Base-by-base conservation (phyloP, 768 basidiomycete genomes). In the Phlebiopsis flavidoalba region DNA sequence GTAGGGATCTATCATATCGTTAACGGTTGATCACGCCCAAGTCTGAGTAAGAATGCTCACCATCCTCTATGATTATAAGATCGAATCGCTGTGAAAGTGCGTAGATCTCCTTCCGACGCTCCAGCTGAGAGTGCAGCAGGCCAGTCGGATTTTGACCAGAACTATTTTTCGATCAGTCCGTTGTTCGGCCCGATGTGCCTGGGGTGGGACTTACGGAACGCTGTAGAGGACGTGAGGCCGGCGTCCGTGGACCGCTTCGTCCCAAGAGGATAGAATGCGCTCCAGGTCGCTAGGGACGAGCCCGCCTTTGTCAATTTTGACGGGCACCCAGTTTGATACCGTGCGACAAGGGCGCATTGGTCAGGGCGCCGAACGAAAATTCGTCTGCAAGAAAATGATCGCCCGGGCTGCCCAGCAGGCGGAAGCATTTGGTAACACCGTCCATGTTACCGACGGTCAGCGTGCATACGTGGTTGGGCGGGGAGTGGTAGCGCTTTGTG, bases 141-240 rank as follows among this genome's bases (percentile, higher is more conserved):
- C 0, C 80, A 80, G 80, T 80, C 0, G 82, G 82, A 63, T 83
- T 83, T 69, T 83, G 76, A 5, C 74, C 75, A 57, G 68, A 71
- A 4, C 67, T 70, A 59, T 4, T 33, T 63, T 67, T 60, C 47
- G 64, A 55, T 26, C 10, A 21, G 1, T 60, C 31, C n/a, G 6
- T 12, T 43, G 40, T 17, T 43, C 17, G 12, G 40, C 17, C 36
- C 15, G 49, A 58, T 5, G 21, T 15, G 37, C n/a, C 8, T 31
- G 12, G 43, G 35, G 40, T 11, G 50, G 31, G 17, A 75, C 79
- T 62, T 61, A 81, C 73, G 79, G 79, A 48, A 81, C 77, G 2
- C 77, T 79, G 65, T 83, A 83, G 50, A 83, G 66, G n/a, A 84
- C 75, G 60, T 81, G 78, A 1, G 83, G 83, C 14, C 76, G 75